A percentile compares a stretch with the other conserved stretches of the same genome.
Conservation (phyloP, 371 early-diverging fungal genomes). For the Mucor racemosus region DNA sequence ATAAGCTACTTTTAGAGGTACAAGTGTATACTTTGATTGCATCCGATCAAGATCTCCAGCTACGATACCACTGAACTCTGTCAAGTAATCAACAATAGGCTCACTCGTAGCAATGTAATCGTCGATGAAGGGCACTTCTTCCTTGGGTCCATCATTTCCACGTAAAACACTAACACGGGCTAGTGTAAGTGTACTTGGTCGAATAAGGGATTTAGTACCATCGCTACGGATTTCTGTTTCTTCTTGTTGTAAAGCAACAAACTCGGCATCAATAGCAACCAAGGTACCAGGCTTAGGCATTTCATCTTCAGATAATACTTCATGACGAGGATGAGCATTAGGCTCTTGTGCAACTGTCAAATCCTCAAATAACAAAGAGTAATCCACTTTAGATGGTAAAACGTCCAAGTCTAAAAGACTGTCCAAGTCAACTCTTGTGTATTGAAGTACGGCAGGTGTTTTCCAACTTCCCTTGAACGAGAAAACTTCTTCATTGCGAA, state of each 20-base stretch:
- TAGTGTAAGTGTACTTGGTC: constrained; percentile 81
- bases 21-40: constrained; percentile 75
- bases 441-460: constrained; percentile 77
- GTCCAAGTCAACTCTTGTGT: constrained; percentile 59
- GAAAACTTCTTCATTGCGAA: constrained; percentile 70
- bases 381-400: constrained; percentile 46
- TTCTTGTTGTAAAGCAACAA: constrained; percentile 87
- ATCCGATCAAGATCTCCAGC: constrained; percentile 82
- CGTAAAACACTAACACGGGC: constrained; percentile 92
- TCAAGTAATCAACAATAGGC: constrained; percentile 88
- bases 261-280: constrained; percentile 94
- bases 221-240: constrained; percentile 92
- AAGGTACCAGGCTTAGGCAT: constrained; percentile 70
- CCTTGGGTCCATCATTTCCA: constrained; percentile 70
- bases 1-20: constrained; percentile 88
- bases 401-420: constrained; percentile 41
- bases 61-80: constrained; percentile 91
- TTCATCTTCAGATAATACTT: constrained; percentile 62
- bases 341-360: constrained; percentile 55
- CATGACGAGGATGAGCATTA: constrained; percentile 54
- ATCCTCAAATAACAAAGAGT: constrained; percentile 52
- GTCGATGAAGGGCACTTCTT: constrained; percentile 90
- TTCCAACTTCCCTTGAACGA: constrained; percentile 81
- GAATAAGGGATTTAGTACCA: constrained; percentile 80
- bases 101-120: constrained; percentile 89